Percentiles rank a stretch among this genome's conserved stretches.
phyloP scores from a whole-genome alignment of 164 flowering plant species.

The Cinnamomum chago region DNA sequence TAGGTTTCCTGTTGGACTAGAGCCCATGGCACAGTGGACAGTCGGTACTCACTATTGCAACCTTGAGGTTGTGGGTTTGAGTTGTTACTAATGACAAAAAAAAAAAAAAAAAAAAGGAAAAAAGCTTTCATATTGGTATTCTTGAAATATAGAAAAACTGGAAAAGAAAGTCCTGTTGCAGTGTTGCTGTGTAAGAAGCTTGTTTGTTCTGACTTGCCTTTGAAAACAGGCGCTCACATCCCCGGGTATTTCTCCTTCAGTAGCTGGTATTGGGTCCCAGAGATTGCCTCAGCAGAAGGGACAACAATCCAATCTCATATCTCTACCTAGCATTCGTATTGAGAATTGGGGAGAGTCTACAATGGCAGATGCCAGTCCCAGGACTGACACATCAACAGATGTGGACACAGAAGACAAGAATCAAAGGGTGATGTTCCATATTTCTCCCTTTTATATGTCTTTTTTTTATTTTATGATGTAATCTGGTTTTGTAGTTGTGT shows the following conservation, averaged over 20 bases:
- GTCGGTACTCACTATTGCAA: too few relatives aligned
- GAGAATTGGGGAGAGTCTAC: constrained; percentile 45
- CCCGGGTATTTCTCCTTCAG: constrained; percentile 17
- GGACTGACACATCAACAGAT: constrained; percentile 84
- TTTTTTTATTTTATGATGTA: too few relatives aligned
- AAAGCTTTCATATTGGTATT: not conserved
- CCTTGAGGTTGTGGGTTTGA: too few relatives aligned
- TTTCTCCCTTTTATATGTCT: not conserved
- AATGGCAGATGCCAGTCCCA: constrained; percentile 92
- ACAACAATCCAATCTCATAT: constrained; percentile 27
- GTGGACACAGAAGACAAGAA: constrained; percentile 72
- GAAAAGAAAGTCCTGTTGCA: not conserved
- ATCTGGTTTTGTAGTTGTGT: too few relatives aligned
- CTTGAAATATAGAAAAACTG: not conserved
- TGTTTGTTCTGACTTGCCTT: not conserved
- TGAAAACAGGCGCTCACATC: constrained; percentile 26
- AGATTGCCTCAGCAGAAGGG: constrained; percentile 28
- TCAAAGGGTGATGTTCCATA: constrained; percentile 38
- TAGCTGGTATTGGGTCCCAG: constrained; percentile 26
- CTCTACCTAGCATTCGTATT: constrained; percentile 32
- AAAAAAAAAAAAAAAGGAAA: too few relatives aligned
- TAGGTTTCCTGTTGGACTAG: too few relatives aligned
- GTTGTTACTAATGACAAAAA: too few relatives aligned
- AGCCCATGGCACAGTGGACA: too few relatives aligned
- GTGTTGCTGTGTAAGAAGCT: not conserved